A percentile compares a stretch with the other conserved stretches of the same genome.
These are phyloP conservation scores for Apiotrichum siamense DNA, from an alignment of 1,284 basidiomycete genomes.

Conservation along the genomic window DNA sequence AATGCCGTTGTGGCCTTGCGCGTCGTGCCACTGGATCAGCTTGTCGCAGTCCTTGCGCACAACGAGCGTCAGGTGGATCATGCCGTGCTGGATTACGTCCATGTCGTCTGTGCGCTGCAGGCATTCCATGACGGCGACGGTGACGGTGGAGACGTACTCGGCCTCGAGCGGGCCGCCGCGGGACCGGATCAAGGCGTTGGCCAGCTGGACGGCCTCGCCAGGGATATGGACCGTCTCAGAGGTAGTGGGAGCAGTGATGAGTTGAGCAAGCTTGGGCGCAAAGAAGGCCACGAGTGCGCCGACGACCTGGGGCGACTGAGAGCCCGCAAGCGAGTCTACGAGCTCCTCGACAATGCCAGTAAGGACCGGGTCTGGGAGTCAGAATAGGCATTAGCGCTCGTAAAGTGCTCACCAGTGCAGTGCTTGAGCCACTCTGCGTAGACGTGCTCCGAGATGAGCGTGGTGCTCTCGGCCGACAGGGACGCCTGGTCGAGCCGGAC, in stretches of 20 bases:
- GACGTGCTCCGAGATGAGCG: constrained; percentile 58
- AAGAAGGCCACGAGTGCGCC: constrained; percentile 61
- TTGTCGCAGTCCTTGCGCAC: constrained; percentile 81
- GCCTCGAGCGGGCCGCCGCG: constrained; percentile 61
- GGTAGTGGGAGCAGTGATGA: constrained; percentile 55
- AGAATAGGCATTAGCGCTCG: no score
- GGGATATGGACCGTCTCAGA: constrained; percentile 64
- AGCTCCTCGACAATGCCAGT: constrained; percentile 80
- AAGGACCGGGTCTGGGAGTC: constrained; percentile 72
- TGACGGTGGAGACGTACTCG: constrained; percentile 68
- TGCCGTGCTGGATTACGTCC: constrained; percentile 77
- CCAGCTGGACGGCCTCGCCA: constrained; percentile 71
- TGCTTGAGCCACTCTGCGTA: constrained; percentile 78
- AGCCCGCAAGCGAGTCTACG: constrained; percentile 63
- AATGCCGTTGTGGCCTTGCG: constrained; percentile 64
- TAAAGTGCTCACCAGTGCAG: constrained; percentile 58
- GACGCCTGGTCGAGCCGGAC: constrained; percentile 66
- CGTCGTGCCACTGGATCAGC: constrained; percentile 66
- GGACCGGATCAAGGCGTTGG: constrained; percentile 63
- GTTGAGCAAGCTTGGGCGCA: constrained; percentile 63
- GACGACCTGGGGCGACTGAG: constrained; percentile 29
- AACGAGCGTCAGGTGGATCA: constrained; percentile 72
- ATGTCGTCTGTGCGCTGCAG: constrained; percentile 67
- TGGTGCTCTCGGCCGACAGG: constrained; percentile 61
- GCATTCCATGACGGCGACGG: constrained; percentile 65